phyloP scores from a whole-genome alignment of 257 asterid species.

The Solanum neorickii region DNA sequence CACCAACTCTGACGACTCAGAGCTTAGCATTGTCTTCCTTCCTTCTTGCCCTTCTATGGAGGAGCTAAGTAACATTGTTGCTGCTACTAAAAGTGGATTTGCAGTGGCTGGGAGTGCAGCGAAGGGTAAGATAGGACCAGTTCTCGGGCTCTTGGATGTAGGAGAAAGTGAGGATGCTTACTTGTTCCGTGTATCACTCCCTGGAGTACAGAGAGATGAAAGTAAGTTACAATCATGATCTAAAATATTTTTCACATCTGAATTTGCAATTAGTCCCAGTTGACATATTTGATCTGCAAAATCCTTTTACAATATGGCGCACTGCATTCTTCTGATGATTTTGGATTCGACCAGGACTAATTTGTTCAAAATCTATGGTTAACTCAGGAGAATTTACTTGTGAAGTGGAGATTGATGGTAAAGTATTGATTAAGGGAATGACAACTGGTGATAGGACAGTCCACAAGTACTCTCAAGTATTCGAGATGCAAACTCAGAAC shows the following conservation, averaged over 20 bases:
- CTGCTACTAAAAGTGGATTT: slow-evolving; percentile 39
- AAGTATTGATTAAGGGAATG: slow-evolving; percentile 54
- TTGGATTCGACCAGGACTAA: neutral
- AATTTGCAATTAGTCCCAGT: neutral
- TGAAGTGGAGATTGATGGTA: slow-evolving; percentile 67
- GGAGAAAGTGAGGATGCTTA: slow-evolving; percentile 70
- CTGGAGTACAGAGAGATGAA: slow-evolving; percentile 81
- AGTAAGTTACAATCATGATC: slow-evolving; percentile 29
- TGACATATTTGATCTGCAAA: neutral
- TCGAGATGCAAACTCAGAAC: slow-evolving; percentile 70
- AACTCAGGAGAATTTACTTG: slow-evolving; percentile 66
- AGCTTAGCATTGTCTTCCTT: slow-evolving; percentile 43
- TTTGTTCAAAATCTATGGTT: neutral
- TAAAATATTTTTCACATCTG: neutral
- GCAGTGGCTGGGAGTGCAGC: slow-evolving; percentile 73
- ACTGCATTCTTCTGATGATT: neutral
- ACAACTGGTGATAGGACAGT: slow-evolving; percentile 50
- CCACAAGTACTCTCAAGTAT: slow-evolving; percentile 31
- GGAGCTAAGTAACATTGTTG: slow-evolving; percentile 52
- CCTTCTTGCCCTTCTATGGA: slow-evolving; percentile 51
- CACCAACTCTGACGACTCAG: slow-evolving; percentile 7
- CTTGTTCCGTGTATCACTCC: slow-evolving; percentile 80
- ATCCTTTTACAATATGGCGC: neutral
- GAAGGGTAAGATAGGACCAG: slow-evolving; percentile 49
- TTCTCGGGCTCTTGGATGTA: slow-evolving; percentile 58